These are phyloP conservation scores for Verticillium nubilum DNA, from an alignment of 2,329 filamentous ascomycete genomes.

Conservation along the genomic window DNA sequence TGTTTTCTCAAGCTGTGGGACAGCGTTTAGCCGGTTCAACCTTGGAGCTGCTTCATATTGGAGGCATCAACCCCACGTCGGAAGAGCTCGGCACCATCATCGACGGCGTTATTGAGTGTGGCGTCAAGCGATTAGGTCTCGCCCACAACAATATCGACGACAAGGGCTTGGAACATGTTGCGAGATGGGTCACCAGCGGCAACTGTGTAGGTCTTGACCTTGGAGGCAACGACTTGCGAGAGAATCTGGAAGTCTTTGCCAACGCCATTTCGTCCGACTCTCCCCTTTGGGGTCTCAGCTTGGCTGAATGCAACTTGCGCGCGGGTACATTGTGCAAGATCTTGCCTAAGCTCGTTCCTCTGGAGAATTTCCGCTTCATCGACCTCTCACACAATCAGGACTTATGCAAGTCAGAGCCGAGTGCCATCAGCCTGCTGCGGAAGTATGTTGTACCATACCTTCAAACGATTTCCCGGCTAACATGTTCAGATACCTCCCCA, in stretches of 20 bases:
- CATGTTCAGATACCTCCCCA: slow-evolving; percentile 61
- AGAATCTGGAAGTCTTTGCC: slow-evolving; percentile 49
- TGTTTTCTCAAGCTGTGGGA: slow-evolving; percentile 67
- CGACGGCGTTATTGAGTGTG: slow-evolving; percentile 75
- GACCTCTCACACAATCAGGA: slow-evolving; percentile 86
- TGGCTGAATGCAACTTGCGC: slow-evolving; percentile 79
- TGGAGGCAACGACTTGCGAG: slow-evolving; percentile 70
- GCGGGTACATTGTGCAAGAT: slow-evolving; percentile 68
- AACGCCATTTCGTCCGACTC: slow-evolving; percentile 45
- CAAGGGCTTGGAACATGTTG: slow-evolving; percentile 69
- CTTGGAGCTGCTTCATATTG: slow-evolving; percentile 78
- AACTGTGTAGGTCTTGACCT: slow-evolving; percentile 85
- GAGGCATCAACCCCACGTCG: slow-evolving; percentile 68
- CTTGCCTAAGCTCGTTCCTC: slow-evolving; percentile 64
- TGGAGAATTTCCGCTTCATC: slow-evolving; percentile 77
- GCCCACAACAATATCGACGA: slow-evolving; percentile 75
- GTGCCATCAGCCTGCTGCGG: slow-evolving; percentile 67
- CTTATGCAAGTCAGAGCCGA: slow-evolving; percentile 70
- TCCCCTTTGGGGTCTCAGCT: slow-evolving; percentile 72
- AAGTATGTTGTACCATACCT: slow-evolving; percentile 49
- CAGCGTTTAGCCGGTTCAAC: slow-evolving; percentile 70
- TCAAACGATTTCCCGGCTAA: slow-evolving; percentile 1
- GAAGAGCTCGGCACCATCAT: slow-evolving; percentile 70
- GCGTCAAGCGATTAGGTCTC: slow-evolving; percentile 72
- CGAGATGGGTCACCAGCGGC: slow-evolving; percentile 68